Evolutionary conservation across 1,284 basidiomycete genomes (phyloP), one percentile per base, ranked within the genome.

Genomic region (Apiotrichum montevideense): DNA sequence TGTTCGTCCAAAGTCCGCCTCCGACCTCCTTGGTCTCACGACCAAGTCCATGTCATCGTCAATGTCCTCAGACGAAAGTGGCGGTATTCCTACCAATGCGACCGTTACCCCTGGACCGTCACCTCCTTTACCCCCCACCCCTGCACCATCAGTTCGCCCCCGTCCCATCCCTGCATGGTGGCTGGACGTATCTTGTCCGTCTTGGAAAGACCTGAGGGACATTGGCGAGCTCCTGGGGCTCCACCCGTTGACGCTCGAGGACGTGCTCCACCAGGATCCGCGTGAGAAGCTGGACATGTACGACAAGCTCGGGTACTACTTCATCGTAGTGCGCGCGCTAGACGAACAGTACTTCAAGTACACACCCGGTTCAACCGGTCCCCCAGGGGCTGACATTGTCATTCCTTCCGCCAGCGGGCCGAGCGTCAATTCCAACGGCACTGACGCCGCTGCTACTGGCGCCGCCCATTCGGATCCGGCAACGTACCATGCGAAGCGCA

Each of bases 261-360:
- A 98, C 77, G 91, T 97, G 39, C 77, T 98, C n/a, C 90, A 93
- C 63, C 87, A 90, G 75, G 93, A 98, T 63, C 87, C 90, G 15
- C 83, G 92, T 39, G 94, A 97, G 75, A 98, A 98, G 76, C 79
- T 96, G 13, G 94, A 97, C 68, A 78, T 86, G 3, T 97, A 95
- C 71, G 85, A 89, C 6, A 85, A 84, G 59, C 82, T 97, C 7
- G 93, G 93, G 0, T 98, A 98, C 75, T 93, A 96, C 73, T 92
- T 98, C 68, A 80, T 97, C 56, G 88, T 88, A 8, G 88, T 97
- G 62, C 84, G 90, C 51, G 87, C 91, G 1, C 83, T 96, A 47
- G 90, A 91, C 63, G 81, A 83, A 61, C 72, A 76, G n/a, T 82
- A 83, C 69, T 83, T 83, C 70, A 78, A 78, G 41, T 82, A 81